Evolutionary conservation across 805 yeast species (phyloP).

Genomic region (Yarrowia sp.): DNA sequence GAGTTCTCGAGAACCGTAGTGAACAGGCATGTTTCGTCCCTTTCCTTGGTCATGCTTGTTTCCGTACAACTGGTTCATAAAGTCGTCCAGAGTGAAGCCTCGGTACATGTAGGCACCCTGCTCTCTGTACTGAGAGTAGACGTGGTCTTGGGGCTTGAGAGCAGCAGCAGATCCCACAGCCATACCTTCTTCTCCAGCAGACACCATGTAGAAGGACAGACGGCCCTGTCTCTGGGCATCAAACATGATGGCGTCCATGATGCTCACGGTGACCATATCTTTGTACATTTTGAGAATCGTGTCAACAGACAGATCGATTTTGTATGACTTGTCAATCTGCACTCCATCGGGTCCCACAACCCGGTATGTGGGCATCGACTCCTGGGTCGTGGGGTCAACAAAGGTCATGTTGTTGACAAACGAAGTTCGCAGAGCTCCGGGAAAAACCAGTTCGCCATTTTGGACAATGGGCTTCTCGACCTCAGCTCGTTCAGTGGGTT

Average conservation of each 20-base stretch:
- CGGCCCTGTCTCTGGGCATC: slow-evolving; percentile 41
- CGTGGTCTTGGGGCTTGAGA: slow-evolving; percentile 33
- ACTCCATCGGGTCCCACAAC: slow-evolving; percentile 35
- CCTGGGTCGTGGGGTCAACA: slow-evolving; percentile 27
- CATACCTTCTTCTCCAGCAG: slow-evolving; percentile 40
- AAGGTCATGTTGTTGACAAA: slow-evolving; percentile 7
- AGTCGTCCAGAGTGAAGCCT: slow-evolving; percentile 36
- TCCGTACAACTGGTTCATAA: slow-evolving; percentile 38
- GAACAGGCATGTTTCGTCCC: slow-evolving; percentile 40
- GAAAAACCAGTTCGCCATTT: slow-evolving; percentile 9
- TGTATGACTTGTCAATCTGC: slow-evolving; percentile 31
- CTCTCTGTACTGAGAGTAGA: slow-evolving; percentile 39
- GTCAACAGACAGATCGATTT: slow-evolving; percentile 31
- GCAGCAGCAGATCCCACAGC: slow-evolving; percentile 39
- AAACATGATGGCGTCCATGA: slow-evolving; percentile 38
- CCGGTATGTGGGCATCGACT: slow-evolving; percentile 34
- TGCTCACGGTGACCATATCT: slow-evolving; percentile 37
- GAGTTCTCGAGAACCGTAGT: slow-evolving; percentile 33
- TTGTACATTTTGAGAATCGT: slow-evolving; percentile 35
- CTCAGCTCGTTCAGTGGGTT: not conserved
- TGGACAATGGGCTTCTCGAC: not conserved
- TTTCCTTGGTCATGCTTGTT: slow-evolving; percentile 35
- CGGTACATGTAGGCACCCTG: slow-evolving; percentile 37
- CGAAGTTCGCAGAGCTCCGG: slow-evolving; percentile 9
- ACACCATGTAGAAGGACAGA: slow-evolving; percentile 38